Base-by-base conservation (phyloP, 306 rosid genomes). In the Neltuma alba region DNA sequence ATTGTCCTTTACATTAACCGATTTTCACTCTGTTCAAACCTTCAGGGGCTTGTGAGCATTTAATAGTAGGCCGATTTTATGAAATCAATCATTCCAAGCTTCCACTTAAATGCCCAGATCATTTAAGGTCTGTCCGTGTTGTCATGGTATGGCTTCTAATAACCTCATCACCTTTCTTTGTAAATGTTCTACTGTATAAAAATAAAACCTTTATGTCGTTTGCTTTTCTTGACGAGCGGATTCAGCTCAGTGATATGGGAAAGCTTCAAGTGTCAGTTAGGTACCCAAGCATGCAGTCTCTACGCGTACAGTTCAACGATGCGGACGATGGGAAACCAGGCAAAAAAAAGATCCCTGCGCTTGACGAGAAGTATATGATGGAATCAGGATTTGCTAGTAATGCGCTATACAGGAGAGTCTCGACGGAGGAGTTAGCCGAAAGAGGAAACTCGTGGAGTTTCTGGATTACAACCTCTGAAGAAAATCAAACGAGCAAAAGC, bases 251-350 rank as follows among this genome's bases (percentile, higher is more conserved):
- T 83, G 90, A 83, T 42, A 87, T 78, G 80, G 60, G 74, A 28
- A 72, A 75, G 68, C 33, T 74, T 69, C 77, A 82, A 15, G 89
- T 91, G n/a, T 83, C 92, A 0, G 41, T 92, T 79, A 87, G 95
- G 82, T 94, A 89, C 72, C 97, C 98, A 16, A 92, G 92, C 84
- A 55, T 88, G 11, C 76, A 80, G 33, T 89, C 99, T 63, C 97
- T 92, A 21, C 86, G 91, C 9, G 64, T 87, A 40, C 89, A 88
- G 66, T 81, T 92, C 77, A 74, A 77, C 52, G 76, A 87, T 69
- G 66, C 61, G 20, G 83, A 57, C 79, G 73, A 65, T 14, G 80
- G 55, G 58, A 85, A 88, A 37, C 80, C 81, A 27, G 79, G 74
- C 3, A 88, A 72, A 25, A 90, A 87, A 80, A 83, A 81, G 85